Conservation (phyloP, 2,329 filamentous ascomycete species). For the Fusarium sp. region DNA sequence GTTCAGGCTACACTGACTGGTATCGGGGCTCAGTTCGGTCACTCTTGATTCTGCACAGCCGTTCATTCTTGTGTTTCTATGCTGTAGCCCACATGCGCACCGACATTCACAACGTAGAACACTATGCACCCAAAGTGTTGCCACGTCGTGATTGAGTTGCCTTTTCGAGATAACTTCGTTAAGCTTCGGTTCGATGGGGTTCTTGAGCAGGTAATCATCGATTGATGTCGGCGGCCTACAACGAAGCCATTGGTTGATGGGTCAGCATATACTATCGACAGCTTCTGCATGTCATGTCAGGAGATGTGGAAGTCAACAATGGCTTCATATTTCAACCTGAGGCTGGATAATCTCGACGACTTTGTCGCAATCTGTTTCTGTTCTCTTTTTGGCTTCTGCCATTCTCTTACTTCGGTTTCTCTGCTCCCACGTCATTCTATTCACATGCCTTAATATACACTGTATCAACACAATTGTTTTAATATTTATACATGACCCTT, state of each 20-base stretch:
- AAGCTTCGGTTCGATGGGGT: no score
- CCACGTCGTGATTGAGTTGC: background rate
- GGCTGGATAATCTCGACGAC: background rate
- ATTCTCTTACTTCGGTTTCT: no score
- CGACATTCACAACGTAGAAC: background rate
- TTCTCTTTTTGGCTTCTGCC: background rate
- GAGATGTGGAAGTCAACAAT: no score
- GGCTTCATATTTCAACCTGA: background rate
- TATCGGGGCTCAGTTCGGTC: background rate
- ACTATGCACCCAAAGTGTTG: no score
- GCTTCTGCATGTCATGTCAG: background rate
- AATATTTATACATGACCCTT: background rate
- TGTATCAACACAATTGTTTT: background rate
- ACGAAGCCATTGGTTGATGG: background rate
- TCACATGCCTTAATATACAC: background rate
- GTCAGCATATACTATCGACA: background rate
- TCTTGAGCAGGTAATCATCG: background rate
- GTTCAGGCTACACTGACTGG: background rate
- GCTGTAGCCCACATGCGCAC: background rate
- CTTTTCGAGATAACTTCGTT: background rate
- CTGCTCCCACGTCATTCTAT: background rate
- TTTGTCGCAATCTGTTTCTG: background rate
- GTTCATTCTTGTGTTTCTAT: background rate
- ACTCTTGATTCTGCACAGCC: background rate
- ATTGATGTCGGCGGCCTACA: background rate